Base-by-base conservation (phyloP, 176 grass and related monocot genomes). In the Ensete ventricosum region DNA sequence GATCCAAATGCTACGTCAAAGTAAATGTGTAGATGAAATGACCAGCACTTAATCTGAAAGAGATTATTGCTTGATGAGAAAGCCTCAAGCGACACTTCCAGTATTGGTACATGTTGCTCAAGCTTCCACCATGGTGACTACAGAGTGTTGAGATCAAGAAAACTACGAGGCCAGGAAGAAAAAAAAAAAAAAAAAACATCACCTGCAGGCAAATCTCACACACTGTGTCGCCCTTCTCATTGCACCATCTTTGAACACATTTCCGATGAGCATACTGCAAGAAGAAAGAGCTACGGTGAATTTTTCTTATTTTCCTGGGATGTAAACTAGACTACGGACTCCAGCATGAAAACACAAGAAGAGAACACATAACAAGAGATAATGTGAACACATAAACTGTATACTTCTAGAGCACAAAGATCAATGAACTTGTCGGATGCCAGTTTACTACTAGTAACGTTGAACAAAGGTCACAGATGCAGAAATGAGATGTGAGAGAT, bases 201-300 rank as follows among this genome's bases (percentile, higher is more conserved):
- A 99, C 95, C 95, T 91, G 90, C 57, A 99, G 59, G 67, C 95
- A 99, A 83, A 99, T 99, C 76, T 99, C 95, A 25, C 95, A 99
- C 26, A 74, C 71, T 11, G 88, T 94, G 73, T 99, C 90, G 0
- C 95, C 95, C 67, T 99, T 99, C 79, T 99, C 90, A 2, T 94
- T 89, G 55, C 95, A 99, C 95, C 95, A 99, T 0, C 80, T 84
- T 9, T 99, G 95, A 70, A 99, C 85, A 84, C 95, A 99, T 81
- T 91, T 99, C 49, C 95, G 81, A 59, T 99, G 95, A 0, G 86
- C 95, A 12, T 94, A 94, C 95, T 99, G 83, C 73, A 82, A 76
- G 19, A 62, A 9, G 64, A 21, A 79, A 89, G 13, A 14, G 19
- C 54, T 49, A 7, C 59, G 72, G 52, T 34, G 14, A 52, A 53